Base-by-base conservation (phyloP, 441 rosid genomes). In the Lepidium campestre region DNA sequence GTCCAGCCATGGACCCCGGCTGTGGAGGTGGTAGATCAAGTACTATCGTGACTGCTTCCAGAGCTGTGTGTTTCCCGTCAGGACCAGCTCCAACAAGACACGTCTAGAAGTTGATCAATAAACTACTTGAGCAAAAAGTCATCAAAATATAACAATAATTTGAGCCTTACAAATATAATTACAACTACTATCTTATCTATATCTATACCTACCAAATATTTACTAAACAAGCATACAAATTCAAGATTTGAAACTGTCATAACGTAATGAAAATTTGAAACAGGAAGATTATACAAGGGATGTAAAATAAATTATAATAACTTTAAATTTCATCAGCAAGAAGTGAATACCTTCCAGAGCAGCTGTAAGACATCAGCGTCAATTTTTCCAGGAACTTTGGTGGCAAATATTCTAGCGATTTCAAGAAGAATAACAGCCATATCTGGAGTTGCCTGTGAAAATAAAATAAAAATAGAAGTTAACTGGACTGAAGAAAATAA, bases 11-110 rank as follows among this genome's bases (percentile, higher is more conserved):
- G 58, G 99, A 88, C 76, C 98, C 98, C 42, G 97, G 99, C 68
- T 95, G 99, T 32, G 98, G 99, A 50, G 98, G 99, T 34, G 99
- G 98, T 69, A 92, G 79, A 81, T 95, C 99, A 66, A 95, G 99
- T 69, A 95, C 99, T 61, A 95, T 81, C n/a, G 99, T 95, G 62
- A 95, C 99, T 65, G 99, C 99, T 87, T 95, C 99, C 86, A 95
- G 68, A 52, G 99, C 98, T 17, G 97, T 92, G 82, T 92, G 98
- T 76, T 95, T 95, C 74, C 99, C 98, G 62, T 84, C 93, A 76
- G 96, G 96, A 76, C 99, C 99, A 78, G 99, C 99, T 62, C 99
- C 99, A 69, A 95, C 91, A 81, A 95, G 99, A 80, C 98, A 95
- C 35, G 99, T 95, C 99, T 94, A 73, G 14, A 67, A 58, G 57